Evolutionary conservation across 192 early-diverging fungal genomes (phyloP).

Genomic region (Dissophora globulifera): DNA sequence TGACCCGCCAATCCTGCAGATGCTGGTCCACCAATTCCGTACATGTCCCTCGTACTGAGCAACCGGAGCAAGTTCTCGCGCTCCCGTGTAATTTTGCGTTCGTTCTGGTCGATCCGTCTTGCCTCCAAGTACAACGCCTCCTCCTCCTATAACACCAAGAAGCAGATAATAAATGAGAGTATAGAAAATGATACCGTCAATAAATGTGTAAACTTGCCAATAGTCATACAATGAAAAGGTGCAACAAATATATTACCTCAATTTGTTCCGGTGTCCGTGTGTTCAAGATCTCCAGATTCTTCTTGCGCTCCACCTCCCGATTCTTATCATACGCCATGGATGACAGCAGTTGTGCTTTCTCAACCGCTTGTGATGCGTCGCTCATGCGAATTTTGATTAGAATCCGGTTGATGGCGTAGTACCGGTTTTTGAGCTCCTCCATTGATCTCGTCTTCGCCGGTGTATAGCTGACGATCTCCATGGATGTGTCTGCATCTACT

Average conservation of each 20-base stretch:
- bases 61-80: conserved; percentile 81
- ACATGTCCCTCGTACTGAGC: conserved; percentile 62
- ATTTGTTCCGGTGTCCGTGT: conserved; percentile 81
- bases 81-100: conserved; percentile 78
- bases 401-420: conserved; percentile 74
- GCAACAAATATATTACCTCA: conserved; percentile 50
- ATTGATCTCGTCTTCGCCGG: conserved; percentile 54
- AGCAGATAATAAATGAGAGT: conserved; percentile 1
- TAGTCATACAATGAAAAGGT: background rate
- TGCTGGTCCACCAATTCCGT: conserved; percentile 40
- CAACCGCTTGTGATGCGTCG: conserved; percentile 35
- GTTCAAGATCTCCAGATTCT: conserved; percentile 77
- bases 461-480: conserved; percentile 16
- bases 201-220: no score
- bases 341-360: conserved; percentile 46
- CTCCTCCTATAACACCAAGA: conserved; percentile 68
- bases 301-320: conserved; percentile 85
- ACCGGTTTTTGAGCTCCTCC: conserved; percentile 89
- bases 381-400: conserved; percentile 68
- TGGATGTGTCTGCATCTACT: conserved; percentile 1
- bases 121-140: conserved; percentile 83
- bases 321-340: conserved; percentile 61
- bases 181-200: background rate
- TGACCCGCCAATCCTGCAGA: conserved; percentile 41
- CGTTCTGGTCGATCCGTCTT: conserved; percentile 83